Evolutionary conservation across 2,329 filamentous ascomycete genomes (phyloP), one percentile per base, ranked within the genome.

Genomic region (Apiospora aurea): DNA sequence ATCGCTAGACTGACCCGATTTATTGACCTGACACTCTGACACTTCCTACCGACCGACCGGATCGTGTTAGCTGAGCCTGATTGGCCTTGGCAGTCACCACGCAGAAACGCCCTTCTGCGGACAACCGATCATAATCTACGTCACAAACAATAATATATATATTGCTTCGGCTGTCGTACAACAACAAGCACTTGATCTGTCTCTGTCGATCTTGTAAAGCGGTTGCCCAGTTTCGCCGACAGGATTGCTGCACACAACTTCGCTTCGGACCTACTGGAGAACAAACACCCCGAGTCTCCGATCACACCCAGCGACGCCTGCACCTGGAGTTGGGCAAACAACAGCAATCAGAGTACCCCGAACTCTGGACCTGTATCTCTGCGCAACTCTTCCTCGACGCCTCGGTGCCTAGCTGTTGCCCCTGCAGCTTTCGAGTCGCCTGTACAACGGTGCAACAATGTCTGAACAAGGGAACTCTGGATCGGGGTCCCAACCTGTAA

Each of bases 401-500:
- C 24, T 14, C 29, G 8, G 57, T 64, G 57, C 57, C 34, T 64
- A 64, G 57, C 57, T 72, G 73, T 70, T 74, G 75, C 73, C 74
- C 74, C 74, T 75, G 77, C 75, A 76, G 76, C 26, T 38, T 44
- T 43, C 44, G 44, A 53, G 18, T 51, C 47, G 67, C 26, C 26
- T 34, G 46, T 53, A 49, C 67, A 24, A 51, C 34, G 24, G 46
- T 53, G 71, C 69, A 74, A 73, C 74, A 74, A 80, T 80, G 78
- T 75, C 78, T 77, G 78, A 79, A 66, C 77, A 79, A 75, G 75
- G 74, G 73, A 78, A 74, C 69, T 47, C 67, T 57, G 70, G 74
- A 41, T 46, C 34, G 26, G 68, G 68, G 72, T 74, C 75, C 72
- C 76, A 77, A 57, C 79, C 80, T 79, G 79, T 80, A 79, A 78